phyloP scores from a whole-genome alignment of 2,329 filamentous ascomycete species.

The Claviceps digitariae region DNA sequence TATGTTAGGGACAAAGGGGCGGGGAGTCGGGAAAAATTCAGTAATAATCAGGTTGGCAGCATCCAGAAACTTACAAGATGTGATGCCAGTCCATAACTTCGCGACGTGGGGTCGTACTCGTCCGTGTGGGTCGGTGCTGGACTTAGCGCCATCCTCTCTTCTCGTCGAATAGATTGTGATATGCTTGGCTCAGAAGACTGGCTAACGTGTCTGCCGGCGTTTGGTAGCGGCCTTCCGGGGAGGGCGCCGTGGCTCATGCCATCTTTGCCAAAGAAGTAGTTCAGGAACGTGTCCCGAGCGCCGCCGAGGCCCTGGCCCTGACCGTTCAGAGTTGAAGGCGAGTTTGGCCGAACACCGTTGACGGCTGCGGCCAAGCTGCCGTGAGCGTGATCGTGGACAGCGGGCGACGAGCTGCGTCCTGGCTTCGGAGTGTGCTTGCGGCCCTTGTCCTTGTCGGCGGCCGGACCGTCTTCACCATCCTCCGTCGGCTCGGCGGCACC shows the following conservation, averaged over 20 bases:
- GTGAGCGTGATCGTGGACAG: slow-evolving; percentile 54
- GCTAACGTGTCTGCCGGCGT: slow-evolving; percentile 52
- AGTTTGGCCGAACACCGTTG: slow-evolving; percentile 38
- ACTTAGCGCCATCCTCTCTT: slow-evolving; percentile 42
- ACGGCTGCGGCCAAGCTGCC: slow-evolving; percentile 49
- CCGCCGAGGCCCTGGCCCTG: slow-evolving; percentile 40
- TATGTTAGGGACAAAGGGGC: neutral
- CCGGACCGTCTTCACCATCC: slow-evolving; percentile 40
- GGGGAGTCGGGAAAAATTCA: neutral
- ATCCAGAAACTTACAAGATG: slow-evolving; percentile 41
- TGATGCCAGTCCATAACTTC: slow-evolving; percentile 29
- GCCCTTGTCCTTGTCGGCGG: slow-evolving; percentile 36
- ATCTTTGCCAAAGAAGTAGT: slow-evolving; percentile 98
- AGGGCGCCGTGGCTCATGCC: slow-evolving; percentile 34
- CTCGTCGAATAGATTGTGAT: slow-evolving; percentile 68
- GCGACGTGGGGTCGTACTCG: slow-evolving; percentile 28
- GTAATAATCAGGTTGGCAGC: neutral
- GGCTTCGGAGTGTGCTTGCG: slow-evolving; percentile 23
- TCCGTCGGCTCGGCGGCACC: slow-evolving; percentile 58
- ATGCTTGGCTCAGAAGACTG: slow-evolving; percentile 71
- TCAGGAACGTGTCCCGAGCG: slow-evolving; percentile 82
- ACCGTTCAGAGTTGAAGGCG: slow-evolving; percentile 42
- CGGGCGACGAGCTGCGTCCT: slow-evolving; percentile 71
- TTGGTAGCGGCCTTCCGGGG: slow-evolving; percentile 20
- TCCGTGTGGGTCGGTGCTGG: slow-evolving; percentile 29